Evolutionary conservation across 169 alveolate genomes (phyloP).

Genomic region (Plasmodium ovale): DNA sequence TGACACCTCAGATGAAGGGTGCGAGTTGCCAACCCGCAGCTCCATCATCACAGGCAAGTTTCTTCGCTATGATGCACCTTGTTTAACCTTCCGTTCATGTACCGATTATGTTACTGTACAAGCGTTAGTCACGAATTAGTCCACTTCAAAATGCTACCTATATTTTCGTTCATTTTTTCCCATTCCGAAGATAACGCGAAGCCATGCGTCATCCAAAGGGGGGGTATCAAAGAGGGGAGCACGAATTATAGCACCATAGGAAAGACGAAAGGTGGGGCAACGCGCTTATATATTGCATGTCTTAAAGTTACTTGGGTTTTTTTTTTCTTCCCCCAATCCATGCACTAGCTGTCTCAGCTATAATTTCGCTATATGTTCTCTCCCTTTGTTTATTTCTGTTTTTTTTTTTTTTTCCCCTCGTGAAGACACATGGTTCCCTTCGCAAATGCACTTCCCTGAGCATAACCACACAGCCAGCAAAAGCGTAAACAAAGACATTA

Average conservation of each 20-base stretch:
- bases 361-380: background rate
- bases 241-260: background rate
- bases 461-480: background rate
- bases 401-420: background rate
- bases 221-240: background rate
- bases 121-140: no score
- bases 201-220: no score
- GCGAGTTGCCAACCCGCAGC: constrained; percentile 26
- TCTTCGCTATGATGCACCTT: no score
- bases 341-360: no score
- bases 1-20: constrained; percentile 13
- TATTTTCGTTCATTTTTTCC: no score
- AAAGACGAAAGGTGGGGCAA: background rate
- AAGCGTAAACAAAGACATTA: background rate
- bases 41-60: constrained; percentile 24
- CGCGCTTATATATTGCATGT: no score
- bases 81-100: no score
- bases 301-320: no score
- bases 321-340: no score
- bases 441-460: background rate
- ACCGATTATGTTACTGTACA: no score
- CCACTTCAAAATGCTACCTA: no score
- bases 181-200: no score
- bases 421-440: background rate
- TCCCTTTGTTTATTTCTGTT: background rate